Evolutionary conservation across 1,139 yeast species (phyloP).

Genomic region (Kodamaea anthophila): DNA sequence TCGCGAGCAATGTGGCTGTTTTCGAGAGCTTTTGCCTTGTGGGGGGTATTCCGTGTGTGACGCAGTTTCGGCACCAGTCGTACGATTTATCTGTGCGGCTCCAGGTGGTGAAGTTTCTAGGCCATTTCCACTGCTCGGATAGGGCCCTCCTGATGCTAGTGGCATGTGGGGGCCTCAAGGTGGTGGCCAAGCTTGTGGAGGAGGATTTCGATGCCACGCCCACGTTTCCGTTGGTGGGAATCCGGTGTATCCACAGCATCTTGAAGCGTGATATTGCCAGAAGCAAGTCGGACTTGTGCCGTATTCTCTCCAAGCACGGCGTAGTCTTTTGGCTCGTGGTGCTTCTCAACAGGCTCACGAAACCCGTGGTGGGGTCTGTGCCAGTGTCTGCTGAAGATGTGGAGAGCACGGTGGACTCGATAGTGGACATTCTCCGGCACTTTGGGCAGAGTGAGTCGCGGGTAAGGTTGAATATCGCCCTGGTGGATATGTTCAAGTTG

Average conservation of each 20-base stretch:
- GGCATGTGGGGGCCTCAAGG: conserved; percentile 51
- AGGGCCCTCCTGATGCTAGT: conserved; percentile 45
- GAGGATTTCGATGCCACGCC: conserved; percentile 47
- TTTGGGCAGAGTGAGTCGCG: conserved; percentile 42
- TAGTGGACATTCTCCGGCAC: conserved; percentile 33
- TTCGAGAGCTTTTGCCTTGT: conserved; percentile 49
- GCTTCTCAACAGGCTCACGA: conserved; percentile 27
- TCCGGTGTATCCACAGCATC: conserved; percentile 41
- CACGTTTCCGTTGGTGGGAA: conserved; percentile 41
- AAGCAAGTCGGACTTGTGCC: conserved; percentile 49
- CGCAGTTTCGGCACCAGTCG: conserved; percentile 35
- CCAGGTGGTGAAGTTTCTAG: conserved; percentile 42
- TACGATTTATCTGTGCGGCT: conserved; percentile 32
- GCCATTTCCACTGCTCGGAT: conserved; percentile 31
- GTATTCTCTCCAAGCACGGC: conserved; percentile 46
- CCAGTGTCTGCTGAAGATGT: conserved; percentile 15
- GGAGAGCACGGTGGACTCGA: conserved; percentile 28
- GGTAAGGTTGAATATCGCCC: conserved; percentile 35
- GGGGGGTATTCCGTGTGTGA: conserved; percentile 53
- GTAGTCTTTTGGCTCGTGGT: conserved; percentile 47
- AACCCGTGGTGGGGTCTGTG: conserved; percentile 5
- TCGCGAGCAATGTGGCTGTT: conserved; percentile 28
- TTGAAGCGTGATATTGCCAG: conserved; percentile 39
- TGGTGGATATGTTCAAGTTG: conserved; percentile 40
- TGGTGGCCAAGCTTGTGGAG: conserved; percentile 46